Evolutionary conservation across 768 basidiomycete species (phyloP).

Genomic region (Vararia minispora): DNA sequence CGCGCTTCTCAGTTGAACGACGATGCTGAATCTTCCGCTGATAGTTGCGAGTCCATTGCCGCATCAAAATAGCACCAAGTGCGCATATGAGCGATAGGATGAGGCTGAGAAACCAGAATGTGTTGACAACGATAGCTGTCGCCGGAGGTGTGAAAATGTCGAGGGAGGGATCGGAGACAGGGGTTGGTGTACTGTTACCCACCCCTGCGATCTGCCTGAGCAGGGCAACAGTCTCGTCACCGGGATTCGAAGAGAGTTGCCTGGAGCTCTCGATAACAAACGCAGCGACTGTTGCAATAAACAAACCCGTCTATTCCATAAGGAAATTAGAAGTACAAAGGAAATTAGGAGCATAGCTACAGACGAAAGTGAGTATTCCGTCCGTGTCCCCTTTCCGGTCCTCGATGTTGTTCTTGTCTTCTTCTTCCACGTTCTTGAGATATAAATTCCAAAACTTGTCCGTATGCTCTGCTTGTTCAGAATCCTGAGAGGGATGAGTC

Average conservation of each 20-base stretch:
- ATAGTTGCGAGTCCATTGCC: conserved; percentile 9
- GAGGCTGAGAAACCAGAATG: conserved; percentile 8
- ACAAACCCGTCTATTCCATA: conserved; percentile 8
- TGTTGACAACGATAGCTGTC: conserved; percentile 5
- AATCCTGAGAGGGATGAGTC: no score
- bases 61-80: conserved; percentile 4
- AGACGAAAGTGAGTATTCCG: conserved; percentile 10
- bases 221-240: neutral
- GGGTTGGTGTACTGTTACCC: neutral
- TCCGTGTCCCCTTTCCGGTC: conserved; percentile 10
- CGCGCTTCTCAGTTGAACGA: conserved; percentile 5
- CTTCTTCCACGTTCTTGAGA: neutral
- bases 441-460: conserved; percentile 10
- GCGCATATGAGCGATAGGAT: conserved; percentile 9
- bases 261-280: conserved; percentile 13
- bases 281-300: conserved; percentile 10
- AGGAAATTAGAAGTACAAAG: neutral
- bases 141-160: neutral
- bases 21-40: conserved; percentile 2
- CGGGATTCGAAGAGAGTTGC: conserved; percentile 5
- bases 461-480: no score
- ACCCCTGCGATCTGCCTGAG: conserved; percentile 4
- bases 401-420: conserved; percentile 2
- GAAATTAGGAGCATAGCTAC: neutral
- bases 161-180: neutral